Conservation (phyloP, 352 stramenopile genomes). For the Achlya hypogyna region DNA sequence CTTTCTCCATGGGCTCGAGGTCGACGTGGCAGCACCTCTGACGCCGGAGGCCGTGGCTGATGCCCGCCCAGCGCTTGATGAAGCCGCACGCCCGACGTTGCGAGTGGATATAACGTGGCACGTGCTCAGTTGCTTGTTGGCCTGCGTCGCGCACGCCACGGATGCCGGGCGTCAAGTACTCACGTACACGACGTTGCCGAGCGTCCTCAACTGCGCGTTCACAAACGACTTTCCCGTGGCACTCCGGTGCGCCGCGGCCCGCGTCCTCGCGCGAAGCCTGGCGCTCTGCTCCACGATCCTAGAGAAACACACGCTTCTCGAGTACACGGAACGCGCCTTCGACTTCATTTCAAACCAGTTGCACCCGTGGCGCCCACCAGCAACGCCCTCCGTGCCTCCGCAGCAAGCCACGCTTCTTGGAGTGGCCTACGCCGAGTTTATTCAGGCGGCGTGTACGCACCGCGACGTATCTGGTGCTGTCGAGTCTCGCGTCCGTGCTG, state of each 20-base stretch:
- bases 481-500: not conserved
- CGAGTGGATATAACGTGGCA: not conserved
- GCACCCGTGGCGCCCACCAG: constrained; percentile 26
- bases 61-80: not conserved
- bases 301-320: not conserved
- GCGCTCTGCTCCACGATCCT: not conserved
- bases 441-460: constrained; percentile 24
- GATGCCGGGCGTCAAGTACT: not conserved
- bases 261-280: not conserved
- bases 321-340: not conserved
- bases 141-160: not conserved
- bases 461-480: not conserved
- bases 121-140: not conserved
- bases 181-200: not conserved
- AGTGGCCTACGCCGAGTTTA: constrained; percentile 37
- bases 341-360: constrained; percentile 30
- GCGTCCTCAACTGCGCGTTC: not conserved
- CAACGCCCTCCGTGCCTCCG: constrained; percentile 24
- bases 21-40: constrained; percentile 20
- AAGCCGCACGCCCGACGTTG: not conserved
- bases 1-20: constrained; percentile 28
- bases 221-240: not conserved
- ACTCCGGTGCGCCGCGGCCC: not conserved
- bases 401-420: constrained; percentile 33
- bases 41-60: constrained; percentile 17